These are phyloP conservation scores for Aegle marmelos DNA, from an alignment of 345 rosid genomes.

Conservation along the genomic window DNA sequence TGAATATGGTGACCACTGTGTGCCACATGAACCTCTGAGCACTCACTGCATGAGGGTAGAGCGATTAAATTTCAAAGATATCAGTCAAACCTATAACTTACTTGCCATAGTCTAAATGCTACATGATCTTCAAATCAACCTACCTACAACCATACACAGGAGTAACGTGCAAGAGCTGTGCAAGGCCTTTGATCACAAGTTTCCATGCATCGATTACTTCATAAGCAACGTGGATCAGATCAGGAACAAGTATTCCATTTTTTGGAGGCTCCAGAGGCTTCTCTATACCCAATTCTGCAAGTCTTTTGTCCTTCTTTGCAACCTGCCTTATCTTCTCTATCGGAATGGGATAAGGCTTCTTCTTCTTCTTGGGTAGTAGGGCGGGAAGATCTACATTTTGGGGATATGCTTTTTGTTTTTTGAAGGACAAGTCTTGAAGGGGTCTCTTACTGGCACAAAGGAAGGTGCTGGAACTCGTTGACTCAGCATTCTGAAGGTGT, in stretches of 20 bases:
- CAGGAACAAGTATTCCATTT: constrained; percentile 75
- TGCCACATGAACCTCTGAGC: constrained; percentile 81
- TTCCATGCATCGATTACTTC: constrained; percentile 81
- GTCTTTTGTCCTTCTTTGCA: constrained; percentile 62
- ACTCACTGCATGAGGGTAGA: constrained; percentile 44
- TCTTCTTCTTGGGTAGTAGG: constrained; percentile 65
- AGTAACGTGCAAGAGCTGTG: constrained; percentile 70
- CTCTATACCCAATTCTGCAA: constrained; percentile 79
- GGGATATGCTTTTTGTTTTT: constrained; percentile 31
- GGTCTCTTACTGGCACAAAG: constrained; percentile 42
- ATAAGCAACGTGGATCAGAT: constrained; percentile 65
- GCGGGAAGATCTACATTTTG: constrained; percentile 88
- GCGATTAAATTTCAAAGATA: constrained; percentile 5
- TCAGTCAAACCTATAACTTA: not conserved
- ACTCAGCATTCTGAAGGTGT: constrained; percentile 24
- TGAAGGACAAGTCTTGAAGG: constrained; percentile 13
- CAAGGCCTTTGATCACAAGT: constrained; percentile 66
- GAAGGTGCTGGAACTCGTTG: constrained; percentile 22
- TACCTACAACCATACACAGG: constrained; percentile 84
- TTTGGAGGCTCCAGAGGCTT: constrained; percentile 79
- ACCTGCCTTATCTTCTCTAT: constrained; percentile 58
- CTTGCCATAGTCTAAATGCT: not conserved
- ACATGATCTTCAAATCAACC: not conserved
- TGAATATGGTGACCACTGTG: constrained; percentile 58
- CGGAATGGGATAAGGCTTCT: constrained; percentile 84